Evolutionary conservation across 2,329 filamentous ascomycete genomes (phyloP), one percentile per base, ranked within the genome.

Genomic region (Nigrospora osmanthi): DNA sequence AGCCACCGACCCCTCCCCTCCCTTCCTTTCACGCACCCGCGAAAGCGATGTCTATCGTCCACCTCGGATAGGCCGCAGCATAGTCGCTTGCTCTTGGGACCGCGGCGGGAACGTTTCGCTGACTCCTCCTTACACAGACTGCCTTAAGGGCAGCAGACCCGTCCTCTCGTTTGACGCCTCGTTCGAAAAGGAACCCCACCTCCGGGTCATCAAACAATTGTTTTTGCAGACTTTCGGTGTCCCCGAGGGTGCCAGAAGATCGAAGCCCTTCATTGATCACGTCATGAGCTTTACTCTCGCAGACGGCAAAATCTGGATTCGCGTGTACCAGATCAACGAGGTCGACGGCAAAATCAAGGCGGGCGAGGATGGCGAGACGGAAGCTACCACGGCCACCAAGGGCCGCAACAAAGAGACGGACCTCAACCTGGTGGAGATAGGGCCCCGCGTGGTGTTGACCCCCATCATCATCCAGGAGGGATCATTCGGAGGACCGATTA

Each of bases 261-360:
- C 87, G 48, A 98, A 98, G 70, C 93, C 93, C 4, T 98, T 98
- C 58, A 76, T 97, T 50, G 93, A 98, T 63, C 90, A 93, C 57
- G 87, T 98, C 51, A 90, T 97, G 78, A 84, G 83, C 47, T 94
- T 98, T 64, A 94, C 86, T 47, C 72, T 94, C 31, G 87, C 87
- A 4, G 91, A 95, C 59, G 89, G 87, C 58, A 95, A 95, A 71
- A 87, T 98, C 58, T 98, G 91, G 90, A 82, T 96, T 47, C 81
- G 93, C 43, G 89, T 91, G 59, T 98, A 96, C 68, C 89, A 98
- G 67, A 86, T 97, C 62, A 83, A 79, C 55, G 90, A 96, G 66
- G 83, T 85, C 0, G 88, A 93, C 58, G 67, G 75, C 35, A 71
- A 75, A 54, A 52, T 59, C 4, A 68, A 69, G 37, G 54, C 54